Percentiles rank a stretch among this genome's conserved stretches.
Conservation (phyloP, 2,329 filamentous ascomycete genomes). For the Alternaria conjuncta region DNA sequence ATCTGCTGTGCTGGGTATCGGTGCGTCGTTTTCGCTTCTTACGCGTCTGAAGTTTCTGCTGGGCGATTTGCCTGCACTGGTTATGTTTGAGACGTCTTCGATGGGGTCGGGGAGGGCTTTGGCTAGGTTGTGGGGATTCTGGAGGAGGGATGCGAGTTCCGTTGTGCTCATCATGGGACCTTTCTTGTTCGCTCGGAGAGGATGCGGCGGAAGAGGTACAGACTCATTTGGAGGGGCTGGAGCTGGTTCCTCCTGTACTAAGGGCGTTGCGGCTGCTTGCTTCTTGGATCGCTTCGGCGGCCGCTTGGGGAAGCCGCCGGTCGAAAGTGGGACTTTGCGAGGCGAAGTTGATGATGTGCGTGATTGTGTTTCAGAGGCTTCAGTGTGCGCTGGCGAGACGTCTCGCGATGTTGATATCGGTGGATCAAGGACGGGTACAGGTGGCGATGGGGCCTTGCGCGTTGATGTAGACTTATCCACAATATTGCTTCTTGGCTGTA, state of each 20-base stretch:
- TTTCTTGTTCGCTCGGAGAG: constrained; percentile 23
- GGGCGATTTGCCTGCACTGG: constrained; percentile 7
- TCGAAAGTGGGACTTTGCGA: constrained; percentile 27
- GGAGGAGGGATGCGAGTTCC: constrained; percentile 34
- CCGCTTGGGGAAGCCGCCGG: constrained; percentile 37
- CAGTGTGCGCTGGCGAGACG: constrained; percentile 9
- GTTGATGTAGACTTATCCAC: background rate
- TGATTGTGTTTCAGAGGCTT: constrained; percentile 8
- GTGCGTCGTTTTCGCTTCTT: constrained; percentile 42
- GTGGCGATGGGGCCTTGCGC: constrained; percentile 4
- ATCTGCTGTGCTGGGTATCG: constrained; percentile 35
- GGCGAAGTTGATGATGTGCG: constrained; percentile 19
- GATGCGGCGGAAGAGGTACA: constrained; percentile 25
- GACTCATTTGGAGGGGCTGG: constrained; percentile 15
- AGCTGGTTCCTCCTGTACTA: background rate
- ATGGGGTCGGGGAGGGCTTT: constrained; percentile 30
- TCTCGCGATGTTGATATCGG: constrained; percentile 2
- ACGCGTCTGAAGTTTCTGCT: constrained; percentile 35
- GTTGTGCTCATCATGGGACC: constrained; percentile 36
- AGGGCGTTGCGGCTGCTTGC: background rate
- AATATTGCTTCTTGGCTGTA: constrained; percentile 2
- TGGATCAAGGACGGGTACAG: background rate
- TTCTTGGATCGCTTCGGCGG: constrained; percentile 10
- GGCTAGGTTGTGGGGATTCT: constrained; percentile 23
- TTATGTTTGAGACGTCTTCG: constrained; percentile 20